These are phyloP conservation scores for Penicillium desertorum DNA, from an alignment of 495 filamentous ascomycete genomes.

Conservation along the genomic window DNA sequence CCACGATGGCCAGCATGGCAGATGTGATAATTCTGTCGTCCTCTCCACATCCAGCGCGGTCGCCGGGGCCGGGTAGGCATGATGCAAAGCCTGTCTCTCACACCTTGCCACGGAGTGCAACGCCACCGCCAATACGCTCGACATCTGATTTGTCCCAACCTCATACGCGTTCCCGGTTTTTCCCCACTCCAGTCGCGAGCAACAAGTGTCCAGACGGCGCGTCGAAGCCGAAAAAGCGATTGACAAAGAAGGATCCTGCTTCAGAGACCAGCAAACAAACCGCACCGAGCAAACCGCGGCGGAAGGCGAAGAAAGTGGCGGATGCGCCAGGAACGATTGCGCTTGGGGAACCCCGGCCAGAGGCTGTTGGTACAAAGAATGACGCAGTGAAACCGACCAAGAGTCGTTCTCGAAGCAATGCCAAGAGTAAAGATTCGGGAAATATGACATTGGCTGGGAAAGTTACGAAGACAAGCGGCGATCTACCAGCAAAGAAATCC, in stretches of 20 bases:
- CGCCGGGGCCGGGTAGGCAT: constrained; percentile 18
- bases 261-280: constrained; percentile 5
- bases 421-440: constrained; percentile 22
- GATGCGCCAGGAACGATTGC: constrained; percentile 10
- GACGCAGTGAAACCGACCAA: constrained; percentile 26
- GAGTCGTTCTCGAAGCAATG: constrained; percentile 19
- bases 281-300: constrained; percentile 17
- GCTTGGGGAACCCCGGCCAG: background rate
- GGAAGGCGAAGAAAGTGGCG: constrained; percentile 21
- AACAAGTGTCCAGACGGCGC: constrained; percentile 3
- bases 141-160: constrained; percentile 36
- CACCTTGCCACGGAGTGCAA: constrained; percentile 22
- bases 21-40: constrained; percentile 45
- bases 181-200: constrained; percentile 17
- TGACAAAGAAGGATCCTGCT: constrained; percentile 11
- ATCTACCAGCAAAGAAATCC: constrained; percentile 15
- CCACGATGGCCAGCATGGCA: constrained; percentile 33
- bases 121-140: constrained; percentile 36
- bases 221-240: constrained; percentile 13
- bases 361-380: constrained; percentile 13
- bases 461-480: constrained; percentile 33
- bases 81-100: constrained; percentile 17
- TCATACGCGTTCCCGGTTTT: constrained; percentile 34
- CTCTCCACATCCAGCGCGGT: constrained; percentile 34
- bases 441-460: constrained; percentile 42